Evolutionary conservation across 306 rosid genomes (phyloP), one percentile per base, ranked within the genome.

Genomic region (Trifolium fragiferum): DNA sequence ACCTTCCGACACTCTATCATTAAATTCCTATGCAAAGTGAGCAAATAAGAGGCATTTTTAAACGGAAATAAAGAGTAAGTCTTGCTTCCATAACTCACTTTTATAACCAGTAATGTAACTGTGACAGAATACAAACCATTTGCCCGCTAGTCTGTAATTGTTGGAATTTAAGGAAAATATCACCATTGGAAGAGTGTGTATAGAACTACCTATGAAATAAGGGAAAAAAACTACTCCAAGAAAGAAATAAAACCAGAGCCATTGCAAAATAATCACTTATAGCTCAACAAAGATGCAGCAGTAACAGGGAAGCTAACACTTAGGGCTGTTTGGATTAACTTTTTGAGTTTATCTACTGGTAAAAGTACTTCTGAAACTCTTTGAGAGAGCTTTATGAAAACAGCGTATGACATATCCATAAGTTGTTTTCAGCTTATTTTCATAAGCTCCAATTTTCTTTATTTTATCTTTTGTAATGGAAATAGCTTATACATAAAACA

Each of bases 1-100:
- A 70, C 98, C 98, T 89, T 93, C 91, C 83, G 46, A 12, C 66
- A 93, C 97, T 78, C 81, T 89, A 66, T 72, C 73, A 58, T 87
- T n/a, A 69, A 93, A 93, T 65, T 93, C 98, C 98, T 93, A 66
- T 3, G 54, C 72, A 84, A 71, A 47, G 68, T 38, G 43, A 57
- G 66, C 76, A 76, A 72, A 61, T 10, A 72, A 13, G 23, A 35
- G 30, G 55, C 73, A 72, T 51, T 64, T 66, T n/a, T 10, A 13
- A 71, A 75, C 1, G 23, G 2, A 59, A 67, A 69, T 25, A 53
- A 18, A 66, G 27, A 74, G 25, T 0, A 75, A 27, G 10, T 35
- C 68, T 23, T 9, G 32, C 66, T 6, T 11, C 67, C 4, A 2
- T 64, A 41, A 76, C 30, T 66, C 30, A 65, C 65, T 60, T 8